A percentile compares a stretch with the other conserved stretches of the same genome.
These are phyloP conservation scores for Avena atlantica DNA, from an alignment of 176 grass and related monocot species.

Conservation along the genomic window DNA sequence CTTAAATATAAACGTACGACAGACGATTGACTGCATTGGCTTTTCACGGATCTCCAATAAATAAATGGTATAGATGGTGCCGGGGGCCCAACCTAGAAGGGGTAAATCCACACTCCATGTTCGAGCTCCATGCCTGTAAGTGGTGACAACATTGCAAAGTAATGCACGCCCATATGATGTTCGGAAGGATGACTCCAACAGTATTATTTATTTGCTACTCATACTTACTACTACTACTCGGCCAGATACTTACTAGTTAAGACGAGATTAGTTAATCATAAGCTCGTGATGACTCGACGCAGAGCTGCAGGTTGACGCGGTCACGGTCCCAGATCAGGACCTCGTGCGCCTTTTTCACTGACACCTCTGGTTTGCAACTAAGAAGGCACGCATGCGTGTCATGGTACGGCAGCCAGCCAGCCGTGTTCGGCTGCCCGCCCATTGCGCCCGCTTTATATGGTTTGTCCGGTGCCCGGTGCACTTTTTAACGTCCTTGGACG, in stretches of 20 bases:
- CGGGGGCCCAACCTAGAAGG: no score
- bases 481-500: background rate
- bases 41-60: no score
- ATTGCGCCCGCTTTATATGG: no score
- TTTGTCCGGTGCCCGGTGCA: background rate
- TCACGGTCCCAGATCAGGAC: background rate
- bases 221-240: background rate
- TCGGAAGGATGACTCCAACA: background rate
- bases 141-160: background rate
- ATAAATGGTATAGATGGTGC: no score
- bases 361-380: background rate
- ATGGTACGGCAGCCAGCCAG: background rate
- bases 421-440: slow-evolving; percentile 3
- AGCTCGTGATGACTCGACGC: no score
- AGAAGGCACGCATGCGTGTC: background rate
- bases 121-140: no score
- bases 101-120: no score
- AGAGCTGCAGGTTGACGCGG: no score
- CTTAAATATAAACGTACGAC: no score
- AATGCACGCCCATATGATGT: background rate
- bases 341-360: background rate
- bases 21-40: no score
- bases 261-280: background rate
- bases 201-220: background rate
- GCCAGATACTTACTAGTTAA: background rate